phyloP scores from a whole-genome alignment of 176 grass and related monocot species.

The Triticum aestivum region DNA sequence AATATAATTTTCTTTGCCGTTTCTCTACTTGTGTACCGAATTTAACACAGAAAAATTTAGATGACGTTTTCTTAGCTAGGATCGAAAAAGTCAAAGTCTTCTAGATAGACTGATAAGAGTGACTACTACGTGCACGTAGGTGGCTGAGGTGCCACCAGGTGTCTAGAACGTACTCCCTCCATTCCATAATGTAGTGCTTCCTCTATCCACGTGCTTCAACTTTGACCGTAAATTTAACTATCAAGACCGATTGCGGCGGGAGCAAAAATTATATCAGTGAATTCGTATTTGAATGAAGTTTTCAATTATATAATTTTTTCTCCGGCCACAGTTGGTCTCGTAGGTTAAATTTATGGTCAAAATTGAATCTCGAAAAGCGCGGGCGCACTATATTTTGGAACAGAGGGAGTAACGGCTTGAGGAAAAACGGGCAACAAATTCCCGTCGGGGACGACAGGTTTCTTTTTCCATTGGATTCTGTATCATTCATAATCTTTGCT shows the following conservation, averaged over 20 bases:
- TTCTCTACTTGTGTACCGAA: neutral
- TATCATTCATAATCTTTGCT: neutral
- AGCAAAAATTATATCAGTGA: no score
- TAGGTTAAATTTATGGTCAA: no score
- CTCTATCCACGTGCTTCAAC: no score
- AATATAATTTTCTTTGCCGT: neutral
- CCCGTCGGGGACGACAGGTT: neutral
- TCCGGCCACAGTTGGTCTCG: no score
- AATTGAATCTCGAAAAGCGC: no score
- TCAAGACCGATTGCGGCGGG: no score
- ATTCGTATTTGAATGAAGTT: no score
- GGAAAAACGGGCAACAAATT: slow-evolving; percentile 22
- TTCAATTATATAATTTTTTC: no score
- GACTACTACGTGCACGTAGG: neutral
- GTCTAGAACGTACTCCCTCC: neutral
- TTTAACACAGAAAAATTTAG: neutral
- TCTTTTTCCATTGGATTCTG: slow-evolving; percentile 11
- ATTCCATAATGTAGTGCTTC: no score
- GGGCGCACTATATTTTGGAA: no score
- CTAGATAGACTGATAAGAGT: slow-evolving; percentile 13
- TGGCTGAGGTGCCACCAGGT: neutral
- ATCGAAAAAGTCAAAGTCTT: slow-evolving; percentile 22
- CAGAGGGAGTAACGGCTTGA: neutral
- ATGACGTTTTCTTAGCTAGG: neutral
- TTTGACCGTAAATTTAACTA: no score